phyloP scores from a whole-genome alignment of 1,139 yeast species.

The Geotrichum citri-aurantii region DNA sequence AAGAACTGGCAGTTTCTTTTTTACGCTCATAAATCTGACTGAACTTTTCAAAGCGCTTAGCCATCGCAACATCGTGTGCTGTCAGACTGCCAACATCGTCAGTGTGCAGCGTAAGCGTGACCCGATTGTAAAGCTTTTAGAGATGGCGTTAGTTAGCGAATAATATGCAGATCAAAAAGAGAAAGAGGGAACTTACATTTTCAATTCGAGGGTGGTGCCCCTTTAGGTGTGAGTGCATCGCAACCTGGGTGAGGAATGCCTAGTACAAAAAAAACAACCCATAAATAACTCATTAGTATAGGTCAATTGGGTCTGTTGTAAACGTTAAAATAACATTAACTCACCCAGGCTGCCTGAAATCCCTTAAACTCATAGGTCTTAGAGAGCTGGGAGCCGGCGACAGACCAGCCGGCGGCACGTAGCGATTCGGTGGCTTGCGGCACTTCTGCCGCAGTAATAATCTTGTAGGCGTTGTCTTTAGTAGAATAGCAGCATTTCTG shows the following conservation, averaged over 20 bases:
- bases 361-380: slow-evolving; percentile 21
- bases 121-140: slow-evolving; percentile 50
- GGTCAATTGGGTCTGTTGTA: neutral
- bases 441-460: neutral
- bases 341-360: slow-evolving; percentile 26
- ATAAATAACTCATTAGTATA: too few species aligned
- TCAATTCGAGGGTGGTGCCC: slow-evolving; percentile 61
- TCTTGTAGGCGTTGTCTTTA: neutral
- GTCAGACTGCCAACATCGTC: slow-evolving; percentile 61
- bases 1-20: neutral
- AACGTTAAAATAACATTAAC: slow-evolving; percentile 3
- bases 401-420: slow-evolving; percentile 1
- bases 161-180: neutral
- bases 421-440: neutral
- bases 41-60: slow-evolving; percentile 44
- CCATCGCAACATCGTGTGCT: slow-evolving; percentile 55
- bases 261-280: slow-evolving; percentile 17
- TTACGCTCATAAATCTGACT: neutral
- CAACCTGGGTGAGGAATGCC: slow-evolving; percentile 55
- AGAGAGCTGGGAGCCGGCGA: neutral
- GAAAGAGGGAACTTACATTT: slow-evolving; percentile 21
- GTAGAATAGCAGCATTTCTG: neutral
- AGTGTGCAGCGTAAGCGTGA: slow-evolving; percentile 54
- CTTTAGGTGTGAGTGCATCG: slow-evolving; percentile 52
- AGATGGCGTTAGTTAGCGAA: too few species aligned